These are phyloP conservation scores for Rhizopogon vinicolor DNA, from an alignment of 768 basidiomycete genomes.

Conservation along the genomic window DNA sequence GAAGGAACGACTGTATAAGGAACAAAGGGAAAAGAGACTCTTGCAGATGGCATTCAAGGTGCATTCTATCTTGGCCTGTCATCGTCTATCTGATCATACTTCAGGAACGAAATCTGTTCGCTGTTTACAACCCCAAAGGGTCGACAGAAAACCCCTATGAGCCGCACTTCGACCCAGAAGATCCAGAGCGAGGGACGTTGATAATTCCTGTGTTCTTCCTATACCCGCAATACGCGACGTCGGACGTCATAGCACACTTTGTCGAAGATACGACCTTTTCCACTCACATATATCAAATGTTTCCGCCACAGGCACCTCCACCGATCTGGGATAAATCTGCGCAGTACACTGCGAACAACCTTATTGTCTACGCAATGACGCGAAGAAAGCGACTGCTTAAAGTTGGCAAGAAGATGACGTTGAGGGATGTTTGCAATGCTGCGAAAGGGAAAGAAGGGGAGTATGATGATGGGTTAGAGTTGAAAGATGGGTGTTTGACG, in stretches of 20 bases:
- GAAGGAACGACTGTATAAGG: constrained; percentile 43
- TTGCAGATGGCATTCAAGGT: constrained; percentile 66
- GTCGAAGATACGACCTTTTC: constrained; percentile 80
- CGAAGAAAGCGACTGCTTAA: constrained; percentile 73
- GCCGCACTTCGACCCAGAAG: constrained; percentile 66
- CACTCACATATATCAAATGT: constrained; percentile 76
- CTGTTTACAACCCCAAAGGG: constrained; percentile 44
- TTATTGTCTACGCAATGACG: constrained; percentile 86
- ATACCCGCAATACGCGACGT: constrained; percentile 85
- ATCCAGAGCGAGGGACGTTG: constrained; percentile 52
- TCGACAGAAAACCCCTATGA: constrained; percentile 51
- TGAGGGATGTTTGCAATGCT: constrained; percentile 68
- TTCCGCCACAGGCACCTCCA: constrained; percentile 61
- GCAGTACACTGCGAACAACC: constrained; percentile 58
- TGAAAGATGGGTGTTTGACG: constrained; percentile 78
- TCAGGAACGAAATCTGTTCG: constrained; percentile 72
- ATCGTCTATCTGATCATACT: constrained; percentile 3
- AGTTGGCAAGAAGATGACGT: constrained; percentile 86
- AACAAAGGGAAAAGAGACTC: constrained; percentile 46
- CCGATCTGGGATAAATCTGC: constrained; percentile 74
- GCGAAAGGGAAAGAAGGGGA: constrained; percentile 58
- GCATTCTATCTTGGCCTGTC: constrained; percentile 5
- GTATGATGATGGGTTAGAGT: constrained; percentile 71
- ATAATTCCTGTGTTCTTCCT: constrained; percentile 89
- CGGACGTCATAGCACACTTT: constrained; percentile 86